Conservation (phyloP, 805 yeast species). For the Candida fluviatilis region DNA sequence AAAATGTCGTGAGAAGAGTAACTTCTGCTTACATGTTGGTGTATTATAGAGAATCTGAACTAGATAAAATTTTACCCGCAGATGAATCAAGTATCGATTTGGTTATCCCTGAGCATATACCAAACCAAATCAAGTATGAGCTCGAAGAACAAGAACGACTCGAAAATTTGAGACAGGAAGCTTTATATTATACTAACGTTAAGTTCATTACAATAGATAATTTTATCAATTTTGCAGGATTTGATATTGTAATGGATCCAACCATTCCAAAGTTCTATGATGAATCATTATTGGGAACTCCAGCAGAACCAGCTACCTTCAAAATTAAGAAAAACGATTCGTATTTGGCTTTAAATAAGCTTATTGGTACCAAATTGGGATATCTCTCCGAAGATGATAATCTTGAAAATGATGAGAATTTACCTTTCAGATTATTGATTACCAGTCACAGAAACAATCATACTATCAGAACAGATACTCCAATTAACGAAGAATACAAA, state of each 20-base stretch:
- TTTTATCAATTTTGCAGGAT: constrained; percentile 61
- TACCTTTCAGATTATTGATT: constrained; percentile 56
- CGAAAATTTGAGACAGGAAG: constrained; percentile 63
- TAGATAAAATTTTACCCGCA: constrained; percentile 56
- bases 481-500: constrained; percentile 22
- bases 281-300: constrained; percentile 31
- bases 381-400: constrained; percentile 21
- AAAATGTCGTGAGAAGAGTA: constrained; percentile 64
- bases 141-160: constrained; percentile 51
- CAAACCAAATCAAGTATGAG: constrained; percentile 62
- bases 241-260: constrained; percentile 72
- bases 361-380: constrained; percentile 44
- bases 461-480: constrained; percentile 58
- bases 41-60: constrained; percentile 65
- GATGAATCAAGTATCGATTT: constrained; percentile 42
- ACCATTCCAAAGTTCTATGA: constrained; percentile 40
- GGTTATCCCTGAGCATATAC: constrained; percentile 59
- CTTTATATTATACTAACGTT: constrained; percentile 41
- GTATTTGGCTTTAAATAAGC: constrained; percentile 45
- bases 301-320: constrained; percentile 44
- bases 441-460: constrained; percentile 66
- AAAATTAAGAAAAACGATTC: constrained; percentile 56
- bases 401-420: constrained; percentile 3
- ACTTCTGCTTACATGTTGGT: constrained; percentile 98
- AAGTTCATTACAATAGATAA: constrained; percentile 51